phyloP scores from a whole-genome alignment of 495 filamentous ascomycete species.

The Niebla homalea region DNA sequence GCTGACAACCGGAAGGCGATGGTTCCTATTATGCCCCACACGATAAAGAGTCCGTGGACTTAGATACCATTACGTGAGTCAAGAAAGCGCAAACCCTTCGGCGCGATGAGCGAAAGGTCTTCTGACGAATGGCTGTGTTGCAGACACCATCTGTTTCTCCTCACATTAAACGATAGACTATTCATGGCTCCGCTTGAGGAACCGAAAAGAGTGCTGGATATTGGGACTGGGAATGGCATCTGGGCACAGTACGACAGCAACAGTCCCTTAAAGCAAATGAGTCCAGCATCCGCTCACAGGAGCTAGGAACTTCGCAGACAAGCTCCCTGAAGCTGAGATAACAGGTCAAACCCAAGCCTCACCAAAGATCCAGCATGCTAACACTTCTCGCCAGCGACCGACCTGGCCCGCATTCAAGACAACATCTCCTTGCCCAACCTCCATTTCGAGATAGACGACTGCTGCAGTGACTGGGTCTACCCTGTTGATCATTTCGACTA shows the following conservation, averaged over 20 bases:
- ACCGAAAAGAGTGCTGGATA: constrained; percentile 14
- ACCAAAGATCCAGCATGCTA: neutral
- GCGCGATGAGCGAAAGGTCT: neutral
- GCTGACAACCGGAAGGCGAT: constrained; percentile 14
- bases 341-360: constrained; percentile 22
- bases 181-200: constrained; percentile 13
- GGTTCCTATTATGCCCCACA: constrained; percentile 25
- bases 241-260: constrained; percentile 12
- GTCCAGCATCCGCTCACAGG: neutral
- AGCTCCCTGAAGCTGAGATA: constrained; percentile 32
- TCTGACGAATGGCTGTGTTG: neutral
- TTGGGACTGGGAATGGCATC: constrained; percentile 16
- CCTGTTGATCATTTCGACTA: constrained; percentile 45
- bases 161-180: constrained; percentile 23
- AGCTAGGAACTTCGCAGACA: constrained; percentile 30
- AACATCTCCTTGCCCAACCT: constrained; percentile 33
- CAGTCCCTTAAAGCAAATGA: constrained; percentile 4
- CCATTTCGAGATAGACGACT: constrained; percentile 43
- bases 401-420: constrained; percentile 33
- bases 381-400: constrained; percentile 20
- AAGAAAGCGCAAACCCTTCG: neutral
- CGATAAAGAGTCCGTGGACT: constrained; percentile 23
- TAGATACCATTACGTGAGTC: constrained; percentile 22
- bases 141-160: constrained; percentile 35
- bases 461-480: constrained; percentile 39